phyloP scores from a whole-genome alignment of 176 grass and related monocot genomes.

The Stipa capillata region DNA sequence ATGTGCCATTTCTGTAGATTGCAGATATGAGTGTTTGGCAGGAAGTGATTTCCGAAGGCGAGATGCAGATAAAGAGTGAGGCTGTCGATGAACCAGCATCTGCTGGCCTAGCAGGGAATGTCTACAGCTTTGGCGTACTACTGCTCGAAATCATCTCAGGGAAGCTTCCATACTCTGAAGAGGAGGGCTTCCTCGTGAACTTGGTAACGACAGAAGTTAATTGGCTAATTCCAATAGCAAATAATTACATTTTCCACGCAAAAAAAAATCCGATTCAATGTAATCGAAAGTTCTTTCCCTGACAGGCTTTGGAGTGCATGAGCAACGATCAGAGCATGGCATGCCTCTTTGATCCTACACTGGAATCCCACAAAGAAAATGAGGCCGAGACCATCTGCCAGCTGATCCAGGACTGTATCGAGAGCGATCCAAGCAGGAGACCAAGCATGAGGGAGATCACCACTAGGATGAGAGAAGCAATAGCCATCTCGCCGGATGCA shows the following conservation, averaged over 20 bases:
- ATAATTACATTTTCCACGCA: background rate
- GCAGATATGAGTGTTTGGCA: conserved; percentile 68
- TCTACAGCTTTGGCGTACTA: conserved; percentile 63
- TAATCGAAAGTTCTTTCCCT: background rate
- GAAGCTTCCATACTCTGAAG: conserved; percentile 39
- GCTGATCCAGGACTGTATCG: conserved; percentile 51
- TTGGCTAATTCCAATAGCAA: background rate
- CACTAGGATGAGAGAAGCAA: conserved; percentile 25
- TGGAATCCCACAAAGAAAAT: conserved; percentile 36
- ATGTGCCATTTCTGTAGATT: conserved; percentile 31
- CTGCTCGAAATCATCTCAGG: conserved; percentile 79
- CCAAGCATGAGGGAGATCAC: conserved; percentile 54
- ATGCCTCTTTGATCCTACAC: conserved; percentile 40
- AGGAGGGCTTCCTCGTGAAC: conserved; percentile 29
- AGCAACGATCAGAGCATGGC: conserved; percentile 13
- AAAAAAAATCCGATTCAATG: background rate
- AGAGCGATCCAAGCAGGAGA: conserved; percentile 47
- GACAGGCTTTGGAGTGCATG: conserved; percentile 51
- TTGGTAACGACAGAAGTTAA: conserved; percentile 33
- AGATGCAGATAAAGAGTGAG: background rate
- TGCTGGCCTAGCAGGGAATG: conserved; percentile 41
- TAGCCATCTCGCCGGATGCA: conserved; percentile 58
- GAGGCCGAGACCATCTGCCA: conserved; percentile 48
- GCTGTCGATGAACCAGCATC: background rate
- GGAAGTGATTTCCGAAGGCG: conserved; percentile 32